phyloP scores from a whole-genome alignment of 305 asterid genomes.

The Lippia alba region DNA sequence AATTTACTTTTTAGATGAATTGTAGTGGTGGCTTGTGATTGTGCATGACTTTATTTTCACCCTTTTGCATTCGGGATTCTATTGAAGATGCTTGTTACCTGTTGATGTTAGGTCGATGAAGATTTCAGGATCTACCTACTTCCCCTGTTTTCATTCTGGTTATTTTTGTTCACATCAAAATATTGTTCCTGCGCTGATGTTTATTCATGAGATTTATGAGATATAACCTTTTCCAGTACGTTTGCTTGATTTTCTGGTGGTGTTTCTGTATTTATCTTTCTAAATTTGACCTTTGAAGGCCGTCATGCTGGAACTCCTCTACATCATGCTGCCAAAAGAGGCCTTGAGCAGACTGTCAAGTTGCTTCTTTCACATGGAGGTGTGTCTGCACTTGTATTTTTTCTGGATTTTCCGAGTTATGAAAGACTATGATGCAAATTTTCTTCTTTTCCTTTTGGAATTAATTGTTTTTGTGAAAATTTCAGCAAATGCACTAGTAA shows the following conservation, averaged over 20 bases:
- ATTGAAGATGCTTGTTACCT: slow-evolving; percentile 1
- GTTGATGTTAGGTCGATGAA: slow-evolving; percentile 12
- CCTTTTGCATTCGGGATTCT: not conserved
- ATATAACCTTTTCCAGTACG: slow-evolving; percentile 11
- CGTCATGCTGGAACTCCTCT: slow-evolving; percentile 93
- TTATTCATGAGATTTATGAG: not conserved
- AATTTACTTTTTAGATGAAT: not conserved
- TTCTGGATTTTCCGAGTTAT: slow-evolving; percentile 18
- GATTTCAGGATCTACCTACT: not conserved
- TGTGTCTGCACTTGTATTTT: slow-evolving; percentile 35
- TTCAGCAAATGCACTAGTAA: slow-evolving; percentile 82
- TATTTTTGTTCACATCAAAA: slow-evolving; percentile 1
- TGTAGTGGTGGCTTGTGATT: not conserved
- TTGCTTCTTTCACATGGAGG: slow-evolving; percentile 93
- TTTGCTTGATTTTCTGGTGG: not conserved
- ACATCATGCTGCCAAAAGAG: slow-evolving; percentile 98
- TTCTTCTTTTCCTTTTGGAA: slow-evolving; percentile 24
- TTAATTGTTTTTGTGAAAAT: slow-evolving; percentile 32
- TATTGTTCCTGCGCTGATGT: slow-evolving; percentile 1
- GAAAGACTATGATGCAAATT: slow-evolving; percentile 14
- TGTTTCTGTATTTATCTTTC: slow-evolving; percentile 18
- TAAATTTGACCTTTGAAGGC: slow-evolving; percentile 49
- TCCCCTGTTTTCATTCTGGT: slow-evolving; percentile 9
- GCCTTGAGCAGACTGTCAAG: slow-evolving; percentile 88
- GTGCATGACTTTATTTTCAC: not conserved